phyloP scores from a whole-genome alignment of 2,329 filamentous ascomycete species.

The Westerdykella aurantiaca region DNA sequence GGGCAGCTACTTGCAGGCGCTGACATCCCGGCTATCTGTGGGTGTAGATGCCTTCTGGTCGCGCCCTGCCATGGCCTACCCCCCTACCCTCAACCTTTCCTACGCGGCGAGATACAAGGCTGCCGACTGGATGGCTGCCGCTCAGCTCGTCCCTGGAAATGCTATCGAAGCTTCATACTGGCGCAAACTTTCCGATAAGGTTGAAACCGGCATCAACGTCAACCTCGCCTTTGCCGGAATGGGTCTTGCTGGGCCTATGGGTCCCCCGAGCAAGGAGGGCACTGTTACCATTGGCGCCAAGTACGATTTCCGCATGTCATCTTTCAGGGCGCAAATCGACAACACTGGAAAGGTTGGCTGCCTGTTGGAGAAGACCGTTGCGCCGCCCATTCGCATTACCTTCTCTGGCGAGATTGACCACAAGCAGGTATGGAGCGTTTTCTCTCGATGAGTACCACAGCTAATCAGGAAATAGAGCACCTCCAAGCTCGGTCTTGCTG shows the following conservation, averaged over 20 bases:
- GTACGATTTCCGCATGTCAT: slow-evolving; percentile 95
- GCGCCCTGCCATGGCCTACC: slow-evolving; percentile 72
- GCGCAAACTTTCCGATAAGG: slow-evolving; percentile 85
- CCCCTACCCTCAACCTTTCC: slow-evolving; percentile 84
- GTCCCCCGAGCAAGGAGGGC: slow-evolving; percentile 73
- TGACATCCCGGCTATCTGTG: slow-evolving; percentile 80
- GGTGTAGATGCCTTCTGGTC: slow-evolving; percentile 94
- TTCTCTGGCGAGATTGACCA: slow-evolving; percentile 97
- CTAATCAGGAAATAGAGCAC: slow-evolving; percentile 60
- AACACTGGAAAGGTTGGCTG: slow-evolving; percentile 90
- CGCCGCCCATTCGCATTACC: slow-evolving; percentile 84
- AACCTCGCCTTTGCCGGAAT: slow-evolving; percentile 72
- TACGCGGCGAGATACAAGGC: slow-evolving; percentile 91
- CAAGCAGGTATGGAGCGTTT: slow-evolving; percentile 64
- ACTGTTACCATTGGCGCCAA: slow-evolving; percentile 89
- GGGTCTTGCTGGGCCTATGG: slow-evolving; percentile 57
- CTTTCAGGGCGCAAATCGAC: slow-evolving; percentile 93
- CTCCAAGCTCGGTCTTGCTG: slow-evolving; percentile 89
- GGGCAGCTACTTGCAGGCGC: slow-evolving; percentile 87
- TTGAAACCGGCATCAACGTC: slow-evolving; percentile 93
- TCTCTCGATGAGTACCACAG: neutral
- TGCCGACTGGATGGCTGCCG: slow-evolving; percentile 85
- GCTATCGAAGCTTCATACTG: slow-evolving; percentile 89
- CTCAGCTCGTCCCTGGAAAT: slow-evolving; percentile 82
- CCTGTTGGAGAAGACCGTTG: slow-evolving; percentile 91